Evolutionary conservation across 306 rosid species (phyloP).

Genomic region (Cucumis sativus): Cucumber_9930_V3 NC_026660.2:387001-387500

Average conservation of each 20-base stretch:
- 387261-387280: not conserved
- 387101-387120: conserved; percentile 95
- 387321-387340: conserved; percentile 12
- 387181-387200: conserved; percentile 86
- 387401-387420: conserved; percentile 91
- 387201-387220: conserved; percentile 50
- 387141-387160: conserved; percentile 77
- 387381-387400: conserved; percentile 68
- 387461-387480: conserved; percentile 80
- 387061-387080: conserved; percentile 77
- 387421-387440: conserved; percentile 80
- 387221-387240: not conserved
- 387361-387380: conserved; percentile 50
- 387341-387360: conserved; percentile 20
- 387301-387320: not conserved
- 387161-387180: conserved; percentile 83
- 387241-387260: not conserved
- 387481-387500: conserved; percentile 47
- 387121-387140: conserved; percentile 81
- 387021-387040: not conserved
- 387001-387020: not conserved
- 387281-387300: not conserved
- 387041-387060: conserved; percentile 47
- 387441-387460: conserved; percentile 83
- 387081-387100: conserved; percentile 51